Evolutionary conservation across 352 stramenopile species (phyloP), one percentile per base, ranked within the genome.

Genomic region (Pythium aphanidermatum): DNA sequence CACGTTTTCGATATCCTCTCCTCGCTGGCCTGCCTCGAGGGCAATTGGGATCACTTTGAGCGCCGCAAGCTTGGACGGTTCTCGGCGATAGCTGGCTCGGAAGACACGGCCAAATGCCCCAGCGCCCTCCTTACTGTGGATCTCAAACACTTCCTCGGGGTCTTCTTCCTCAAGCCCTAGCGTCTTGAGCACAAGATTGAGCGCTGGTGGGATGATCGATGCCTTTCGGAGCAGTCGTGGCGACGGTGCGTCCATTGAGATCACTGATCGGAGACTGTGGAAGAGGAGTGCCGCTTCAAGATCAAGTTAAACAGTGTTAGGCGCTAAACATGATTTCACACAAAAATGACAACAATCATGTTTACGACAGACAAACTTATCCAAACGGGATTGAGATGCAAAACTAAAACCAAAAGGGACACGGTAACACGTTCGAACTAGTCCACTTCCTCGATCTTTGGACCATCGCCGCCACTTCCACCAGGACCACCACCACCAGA

Each of bases 401-500:
- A 44, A n/a, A 44, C 16, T 21, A 13, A 44, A 44, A 46, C 32
- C 39, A 27, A 28, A 11, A 39, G 10, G 12, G 21, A 43, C 12
- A 17, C 17, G n/a, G 11, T 43, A n/a, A n/a, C n/a, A n/a, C n/a
- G 12, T 21, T 33, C 43, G 19, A 4, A 33, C 74, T 71, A 83
- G 39, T 86, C 74, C 46, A 88, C 75, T 41, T 88, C 75, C 51
- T 88, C 75, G 33, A 88, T 84, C 66, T 79, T 85, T 8, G 75
- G 75, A 3, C 75, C 75, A 43, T 84, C 51, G 26, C 56, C 59
- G 11, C 39, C 46, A 11, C 20, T 5, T 6, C 16, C 38, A 29
- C 37, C 37, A 10, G 46, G 58, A 16, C 40, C 58, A 23, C 46
- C 46, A 16, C 44, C 38, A 24, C 46, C 34, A 21, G 58, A 37